Evolutionary conservation across 805 yeast genomes (phyloP).

Genomic region (Cyberlindnera sargentensis): DNA sequence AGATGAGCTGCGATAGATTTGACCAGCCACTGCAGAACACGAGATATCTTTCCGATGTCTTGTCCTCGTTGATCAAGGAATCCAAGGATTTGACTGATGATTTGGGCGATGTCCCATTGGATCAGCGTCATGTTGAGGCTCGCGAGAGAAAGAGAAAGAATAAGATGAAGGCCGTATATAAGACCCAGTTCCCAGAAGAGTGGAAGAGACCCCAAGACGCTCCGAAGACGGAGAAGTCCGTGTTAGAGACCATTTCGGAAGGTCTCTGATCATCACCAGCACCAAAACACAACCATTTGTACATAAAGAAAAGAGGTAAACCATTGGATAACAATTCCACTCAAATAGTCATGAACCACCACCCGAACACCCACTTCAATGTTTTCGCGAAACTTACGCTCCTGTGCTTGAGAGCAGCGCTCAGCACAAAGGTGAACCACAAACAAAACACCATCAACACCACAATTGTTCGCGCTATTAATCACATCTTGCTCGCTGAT

Average conservation of each 20-base stretch:
- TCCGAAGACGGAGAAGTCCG: conserved; percentile 34
- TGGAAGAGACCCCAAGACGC: conserved; percentile 79
- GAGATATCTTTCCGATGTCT: conserved; percentile 55
- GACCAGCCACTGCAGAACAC: conserved; percentile 84
- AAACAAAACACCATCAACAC: not conserved
- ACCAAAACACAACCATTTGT: too few species aligned
- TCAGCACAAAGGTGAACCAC: not conserved
- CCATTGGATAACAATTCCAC: too few species aligned
- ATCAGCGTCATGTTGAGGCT: conserved; percentile 57
- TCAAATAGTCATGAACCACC: too few species aligned
- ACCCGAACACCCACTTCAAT: too few species aligned
- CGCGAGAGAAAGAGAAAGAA: conserved; percentile 34
- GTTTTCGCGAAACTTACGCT: too few species aligned
- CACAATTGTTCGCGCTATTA: not conserved
- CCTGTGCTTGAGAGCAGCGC: not conserved
- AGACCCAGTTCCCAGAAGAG: conserved; percentile 57
- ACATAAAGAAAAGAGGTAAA: too few species aligned
- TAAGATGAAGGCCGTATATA: conserved; percentile 29
- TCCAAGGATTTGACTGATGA: conserved; percentile 58
- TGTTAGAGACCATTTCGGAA: conserved; percentile 13
- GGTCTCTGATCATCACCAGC: too few species aligned
- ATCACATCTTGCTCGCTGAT: not conserved
- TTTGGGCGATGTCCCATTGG: conserved; percentile 75
- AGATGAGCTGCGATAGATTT: conserved; percentile 57
- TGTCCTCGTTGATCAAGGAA: conserved; percentile 54